Base-by-base conservation (phyloP, 2,329 filamentous ascomycete species). In the Trematosphaeria pertusa region DNA sequence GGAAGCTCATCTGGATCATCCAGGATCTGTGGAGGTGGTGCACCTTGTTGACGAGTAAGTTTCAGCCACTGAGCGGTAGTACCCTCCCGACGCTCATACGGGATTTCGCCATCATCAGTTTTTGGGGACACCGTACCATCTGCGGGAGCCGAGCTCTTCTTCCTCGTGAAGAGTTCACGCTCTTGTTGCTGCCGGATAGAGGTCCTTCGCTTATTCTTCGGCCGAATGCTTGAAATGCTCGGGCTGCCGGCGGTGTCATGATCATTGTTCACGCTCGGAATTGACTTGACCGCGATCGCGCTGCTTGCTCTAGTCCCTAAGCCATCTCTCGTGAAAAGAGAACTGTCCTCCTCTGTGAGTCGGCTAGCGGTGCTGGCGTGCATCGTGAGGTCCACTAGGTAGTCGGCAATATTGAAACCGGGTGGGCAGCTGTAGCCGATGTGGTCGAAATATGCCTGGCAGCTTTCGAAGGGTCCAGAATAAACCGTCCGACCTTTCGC, bases 331-430 rank as follows among this genome's bases (percentile, higher is more conserved):
- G 87, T 82, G 45, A 84, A 81, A 2, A 83, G 75, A 5, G 81
- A 76, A 15, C 78, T 82, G 34, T 82, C 75, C 37, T 85, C 83
- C 21, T 85, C 79, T 2, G 78, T 72, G 9, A 80, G 74, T 1
- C 80, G 78, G 28, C 73, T 76, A 11, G 80, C 76, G 41, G 81
- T 79, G 48, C 89, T 84, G 18, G 91, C 92, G 69, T 99, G 94
- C 93, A 99, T 97, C 0, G 94, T 97, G 31, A 99, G 80, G 69
- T 99, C 94, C 21, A 99, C 92, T 4, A 99, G 83, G 66, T 97
- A 99, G 70, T 99, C 94, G 3, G 94, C 94, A 72, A 99, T 97
- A 65, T 99, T 99, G 81, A 97, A 99, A 2, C 95, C 95, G 18
- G 92, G 88, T 9, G 94, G 94, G 65, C 95, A 99, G 37, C 88